Evolutionary conservation across 1,284 basidiomycete species (phyloP).

Genomic region (Papiliotrema laurentii): DNA sequence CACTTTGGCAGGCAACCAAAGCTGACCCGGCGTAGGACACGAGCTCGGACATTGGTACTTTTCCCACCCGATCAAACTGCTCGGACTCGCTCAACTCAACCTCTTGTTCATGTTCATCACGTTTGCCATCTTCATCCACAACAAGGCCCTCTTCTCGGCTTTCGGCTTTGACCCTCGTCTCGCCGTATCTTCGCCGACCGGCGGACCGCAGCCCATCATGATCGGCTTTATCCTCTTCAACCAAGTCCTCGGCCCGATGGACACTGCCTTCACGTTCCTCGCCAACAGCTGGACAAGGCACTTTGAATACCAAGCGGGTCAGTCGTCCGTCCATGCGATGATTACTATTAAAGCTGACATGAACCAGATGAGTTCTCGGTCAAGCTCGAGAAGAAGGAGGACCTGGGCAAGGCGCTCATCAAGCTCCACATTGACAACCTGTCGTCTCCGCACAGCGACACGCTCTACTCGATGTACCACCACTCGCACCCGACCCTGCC

Average conservation of each 20-base stretch:
- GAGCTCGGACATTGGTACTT: slow-evolving; percentile 95
- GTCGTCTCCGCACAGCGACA: slow-evolving; percentile 84
- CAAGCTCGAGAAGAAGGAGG: slow-evolving; percentile 49
- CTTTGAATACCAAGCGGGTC: slow-evolving; percentile 88
- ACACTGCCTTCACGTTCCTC: slow-evolving; percentile 67
- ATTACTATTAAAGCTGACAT: background rate
- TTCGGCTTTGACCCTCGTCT: slow-evolving; percentile 73
- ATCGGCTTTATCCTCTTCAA: slow-evolving; percentile 84
- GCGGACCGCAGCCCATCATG: slow-evolving; percentile 65
- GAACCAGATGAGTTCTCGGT: slow-evolving; percentile 45
- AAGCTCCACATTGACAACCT: slow-evolving; percentile 84
- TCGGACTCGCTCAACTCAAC: slow-evolving; percentile 79
- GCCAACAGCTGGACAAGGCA: slow-evolving; percentile 75
- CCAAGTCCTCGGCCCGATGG: slow-evolving; percentile 78
- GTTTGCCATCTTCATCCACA: slow-evolving; percentile 84
- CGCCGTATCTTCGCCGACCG: slow-evolving; percentile 54
- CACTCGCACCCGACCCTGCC: slow-evolving; percentile 88
- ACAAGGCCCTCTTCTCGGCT: slow-evolving; percentile 72
- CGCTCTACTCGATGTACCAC: slow-evolving; percentile 88
- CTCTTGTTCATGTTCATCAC: slow-evolving; percentile 78
- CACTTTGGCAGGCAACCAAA: slow-evolving; percentile 41
- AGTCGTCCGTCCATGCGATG: slow-evolving; percentile 34
- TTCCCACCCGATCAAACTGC: slow-evolving; percentile 81
- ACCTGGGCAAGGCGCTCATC: slow-evolving; percentile 72
- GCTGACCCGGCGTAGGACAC: slow-evolving; percentile 57